Conservation (phyloP, 2,329 filamentous ascomycete species). For the Trichoderma simmonsii region DNA sequence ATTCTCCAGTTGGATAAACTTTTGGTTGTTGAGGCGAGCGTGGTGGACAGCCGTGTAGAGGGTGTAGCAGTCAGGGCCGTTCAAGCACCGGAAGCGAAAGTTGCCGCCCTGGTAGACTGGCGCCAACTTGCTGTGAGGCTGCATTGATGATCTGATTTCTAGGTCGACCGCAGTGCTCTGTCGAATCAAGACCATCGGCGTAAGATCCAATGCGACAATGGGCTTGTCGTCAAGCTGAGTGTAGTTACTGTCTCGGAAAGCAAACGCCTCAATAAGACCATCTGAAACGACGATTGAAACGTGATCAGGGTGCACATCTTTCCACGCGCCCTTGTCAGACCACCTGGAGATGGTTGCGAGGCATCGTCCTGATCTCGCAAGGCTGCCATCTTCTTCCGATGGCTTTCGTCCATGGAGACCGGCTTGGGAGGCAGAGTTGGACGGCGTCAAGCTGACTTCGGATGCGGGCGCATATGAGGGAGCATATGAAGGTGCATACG, state of each 20-base stretch:
- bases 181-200: slow-evolving; percentile 83
- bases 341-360: slow-evolving; percentile 59
- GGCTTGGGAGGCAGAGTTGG: slow-evolving; percentile 77
- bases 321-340: slow-evolving; percentile 61
- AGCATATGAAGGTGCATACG: slow-evolving; percentile 23
- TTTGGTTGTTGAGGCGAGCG: slow-evolving; percentile 86
- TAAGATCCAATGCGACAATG: slow-evolving; percentile 75
- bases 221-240: slow-evolving; percentile 38
- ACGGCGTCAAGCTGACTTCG: slow-evolving; percentile 67
- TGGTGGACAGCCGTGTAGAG: slow-evolving; percentile 86
- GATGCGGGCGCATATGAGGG: slow-evolving; percentile 48
- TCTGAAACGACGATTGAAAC: slow-evolving; percentile 57
- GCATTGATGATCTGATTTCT: slow-evolving; percentile 84
- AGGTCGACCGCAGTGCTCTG: slow-evolving; percentile 92
- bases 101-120: slow-evolving; percentile 62
- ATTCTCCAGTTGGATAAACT: slow-evolving; percentile 69
- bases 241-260: slow-evolving; percentile 32
- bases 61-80: slow-evolving; percentile 70
- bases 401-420: slow-evolving; percentile 49
- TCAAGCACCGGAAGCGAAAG: slow-evolving; percentile 85
- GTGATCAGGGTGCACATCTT: slow-evolving; percentile 50
- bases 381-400: slow-evolving; percentile 40
- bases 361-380: slow-evolving; percentile 35
- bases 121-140: slow-evolving; percentile 65
- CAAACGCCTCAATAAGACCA: slow-evolving; percentile 57